Evolutionary conservation across 345 rosid species (phyloP).

Genomic region (Heritiera fomes): DNA sequence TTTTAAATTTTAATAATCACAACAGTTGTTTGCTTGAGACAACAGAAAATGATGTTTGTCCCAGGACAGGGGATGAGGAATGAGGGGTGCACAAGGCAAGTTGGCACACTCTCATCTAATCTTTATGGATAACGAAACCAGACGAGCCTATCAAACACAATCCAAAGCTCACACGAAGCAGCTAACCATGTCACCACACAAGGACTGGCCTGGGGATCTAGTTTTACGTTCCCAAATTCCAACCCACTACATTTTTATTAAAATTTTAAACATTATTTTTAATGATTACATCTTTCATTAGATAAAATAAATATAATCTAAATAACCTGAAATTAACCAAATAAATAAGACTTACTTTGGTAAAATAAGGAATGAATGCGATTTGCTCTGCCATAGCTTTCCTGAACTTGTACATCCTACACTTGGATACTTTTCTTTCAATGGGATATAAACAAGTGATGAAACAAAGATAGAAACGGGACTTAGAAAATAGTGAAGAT

Average conservation of each 20-base stretch:
- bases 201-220: neutral
- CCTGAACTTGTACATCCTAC: neutral
- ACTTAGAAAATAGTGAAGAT: neutral
- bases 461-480: too few species aligned
- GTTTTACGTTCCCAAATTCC: neutral
- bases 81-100: neutral
- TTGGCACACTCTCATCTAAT: neutral
- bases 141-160: neutral
- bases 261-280: too few species aligned
- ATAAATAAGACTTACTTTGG: neutral
- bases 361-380: neutral
- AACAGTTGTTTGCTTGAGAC: neutral
- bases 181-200: neutral
- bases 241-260: neutral
- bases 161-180: neutral
- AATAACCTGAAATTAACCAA: too few species aligned
- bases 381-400: too few species aligned
- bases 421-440: neutral
- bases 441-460: too few species aligned
- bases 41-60: neutral
- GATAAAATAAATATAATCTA: too few species aligned
- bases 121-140: constrained; percentile 1
- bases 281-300: too few species aligned
- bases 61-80: constrained; percentile 5
- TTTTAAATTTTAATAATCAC: neutral